Conservation (phyloP, 2,329 filamentous ascomycete genomes). For the Fulvia fulva region DNA sequence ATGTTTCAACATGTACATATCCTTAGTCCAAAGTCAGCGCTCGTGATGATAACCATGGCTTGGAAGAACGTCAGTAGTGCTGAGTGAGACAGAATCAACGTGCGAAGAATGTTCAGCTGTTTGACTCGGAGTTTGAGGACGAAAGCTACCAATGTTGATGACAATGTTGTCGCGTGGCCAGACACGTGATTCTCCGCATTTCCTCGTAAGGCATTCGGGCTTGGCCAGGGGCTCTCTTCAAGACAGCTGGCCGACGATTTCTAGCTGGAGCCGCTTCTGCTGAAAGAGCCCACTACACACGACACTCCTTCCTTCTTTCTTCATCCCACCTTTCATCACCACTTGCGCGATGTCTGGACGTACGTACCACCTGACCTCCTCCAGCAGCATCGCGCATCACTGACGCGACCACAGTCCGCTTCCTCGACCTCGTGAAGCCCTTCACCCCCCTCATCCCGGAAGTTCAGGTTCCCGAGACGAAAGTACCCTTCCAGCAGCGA, state of each 20-base stretch:
- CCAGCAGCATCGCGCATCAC: not conserved
- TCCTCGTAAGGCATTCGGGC: not conserved
- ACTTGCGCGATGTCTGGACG: conserved; percentile 2
- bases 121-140: too few relatives aligned
- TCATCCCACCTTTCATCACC: not conserved
- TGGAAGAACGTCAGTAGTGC: too few relatives aligned
- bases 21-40: too few relatives aligned
- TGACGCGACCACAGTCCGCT: conserved; percentile 66
- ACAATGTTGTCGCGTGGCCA: not conserved
- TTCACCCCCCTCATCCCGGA: conserved; percentile 99
- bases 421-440: conserved; percentile 99
- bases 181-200: not conserved
- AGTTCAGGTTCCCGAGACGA: conserved; percentile 97
- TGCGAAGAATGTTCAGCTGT: too few relatives aligned
- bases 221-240: not conserved
- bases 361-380: not conserved
- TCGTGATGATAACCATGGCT: not conserved
- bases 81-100: too few relatives aligned
- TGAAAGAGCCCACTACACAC: not conserved
- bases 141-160: too few relatives aligned
- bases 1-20: too few relatives aligned
- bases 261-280: not conserved
- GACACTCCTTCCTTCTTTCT: conserved; percentile 10
- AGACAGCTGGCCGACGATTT: not conserved
- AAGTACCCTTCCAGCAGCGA: conserved; percentile 93